These are phyloP conservation scores for Aspergillus costaricaensis DNA, from an alignment of 2,329 filamentous ascomycete species.

Conservation along the genomic window DNA sequence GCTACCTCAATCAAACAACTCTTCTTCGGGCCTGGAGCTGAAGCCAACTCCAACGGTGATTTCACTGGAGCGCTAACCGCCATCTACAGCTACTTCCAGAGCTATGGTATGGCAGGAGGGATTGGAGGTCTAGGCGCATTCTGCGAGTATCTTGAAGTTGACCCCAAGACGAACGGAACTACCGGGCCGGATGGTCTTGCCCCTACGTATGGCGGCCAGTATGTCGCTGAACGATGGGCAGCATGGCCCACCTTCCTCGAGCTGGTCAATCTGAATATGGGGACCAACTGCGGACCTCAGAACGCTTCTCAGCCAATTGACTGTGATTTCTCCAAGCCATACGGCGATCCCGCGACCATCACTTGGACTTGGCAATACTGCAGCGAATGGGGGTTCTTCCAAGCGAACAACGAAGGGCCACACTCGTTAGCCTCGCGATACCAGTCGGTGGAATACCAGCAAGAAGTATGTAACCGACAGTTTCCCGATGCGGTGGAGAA, in stretches of 20 bases:
- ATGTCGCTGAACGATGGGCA: conserved; percentile 46
- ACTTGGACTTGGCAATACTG: conserved; percentile 57
- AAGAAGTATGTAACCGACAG: conserved; percentile 50
- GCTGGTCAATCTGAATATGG: conserved; percentile 42
- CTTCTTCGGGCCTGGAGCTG: conserved; percentile 52
- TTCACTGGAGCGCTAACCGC: conserved; percentile 49
- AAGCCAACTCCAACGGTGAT: conserved; percentile 48
- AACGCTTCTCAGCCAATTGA: conserved; percentile 25
- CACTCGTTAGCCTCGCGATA: conserved; percentile 52
- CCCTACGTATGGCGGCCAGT: conserved; percentile 42
- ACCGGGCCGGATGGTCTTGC: conserved; percentile 48
- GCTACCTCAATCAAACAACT: conserved; percentile 48
- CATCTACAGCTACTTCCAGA: conserved; percentile 49
- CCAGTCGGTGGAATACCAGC: conserved; percentile 48
- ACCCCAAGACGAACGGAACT: conserved; percentile 37
- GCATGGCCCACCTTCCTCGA: conserved; percentile 40
- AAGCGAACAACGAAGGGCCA: conserved; percentile 51
- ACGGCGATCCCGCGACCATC: conserved; percentile 42
- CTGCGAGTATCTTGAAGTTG: conserved; percentile 51
- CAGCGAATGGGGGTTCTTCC: conserved; percentile 55
- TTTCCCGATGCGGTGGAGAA: conserved; percentile 47
- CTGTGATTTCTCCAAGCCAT: conserved; percentile 42
- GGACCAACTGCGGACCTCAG: conserved; percentile 44
- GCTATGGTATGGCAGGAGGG: conserved; percentile 45
- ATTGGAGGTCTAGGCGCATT: conserved; percentile 41